A percentile compares a stretch with the other conserved stretches of the same genome.
phyloP scores from a whole-genome alignment of 164 flowering plant species.

The Sextonia rubra region DNA sequence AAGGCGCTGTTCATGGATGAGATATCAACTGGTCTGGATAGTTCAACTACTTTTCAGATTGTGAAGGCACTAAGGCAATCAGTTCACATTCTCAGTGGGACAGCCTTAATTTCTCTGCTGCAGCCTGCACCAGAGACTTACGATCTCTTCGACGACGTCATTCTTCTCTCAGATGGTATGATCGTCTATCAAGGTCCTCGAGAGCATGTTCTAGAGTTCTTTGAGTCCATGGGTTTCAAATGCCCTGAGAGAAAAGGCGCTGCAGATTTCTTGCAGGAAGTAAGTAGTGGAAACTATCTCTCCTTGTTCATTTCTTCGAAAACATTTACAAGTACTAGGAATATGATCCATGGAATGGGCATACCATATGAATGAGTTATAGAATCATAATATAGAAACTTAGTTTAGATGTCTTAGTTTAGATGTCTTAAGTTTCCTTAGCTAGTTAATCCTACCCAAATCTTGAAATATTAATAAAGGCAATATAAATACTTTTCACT shows the following conservation, averaged over 20 bases:
- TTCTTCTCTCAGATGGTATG: neutral
- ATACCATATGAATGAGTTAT: too few relatives aligned
- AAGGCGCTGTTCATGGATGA: conserved; percentile 30
- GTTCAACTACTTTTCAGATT: conserved; percentile 59
- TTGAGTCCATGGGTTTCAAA: neutral
- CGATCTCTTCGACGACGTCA: conserved; percentile 26
- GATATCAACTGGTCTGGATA: conserved; percentile 47
- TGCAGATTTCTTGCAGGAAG: neutral
- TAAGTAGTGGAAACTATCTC: neutral
- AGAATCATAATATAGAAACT: too few relatives aligned
- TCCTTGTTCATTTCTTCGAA: neutral
- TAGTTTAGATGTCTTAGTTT: too few relatives aligned
- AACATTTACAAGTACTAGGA: too few relatives aligned
- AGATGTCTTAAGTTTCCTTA: too few relatives aligned
- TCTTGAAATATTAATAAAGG: too few relatives aligned
- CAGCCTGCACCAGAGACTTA: conserved; percentile 47
- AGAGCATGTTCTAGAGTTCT: neutral
- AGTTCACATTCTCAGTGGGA: conserved; percentile 40
- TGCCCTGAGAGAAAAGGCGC: neutral
- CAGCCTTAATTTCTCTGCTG: conserved; percentile 37
- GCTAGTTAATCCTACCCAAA: too few relatives aligned
- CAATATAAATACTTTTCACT: too few relatives aligned
- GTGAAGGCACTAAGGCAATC: conserved; percentile 45
- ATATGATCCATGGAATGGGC: too few relatives aligned
- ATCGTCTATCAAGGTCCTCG: neutral